Evolutionary conservation across 148 eudicot genomes (phyloP), one percentile per base, ranked within the genome.

Genomic region (Arbutus unedo): DNA sequence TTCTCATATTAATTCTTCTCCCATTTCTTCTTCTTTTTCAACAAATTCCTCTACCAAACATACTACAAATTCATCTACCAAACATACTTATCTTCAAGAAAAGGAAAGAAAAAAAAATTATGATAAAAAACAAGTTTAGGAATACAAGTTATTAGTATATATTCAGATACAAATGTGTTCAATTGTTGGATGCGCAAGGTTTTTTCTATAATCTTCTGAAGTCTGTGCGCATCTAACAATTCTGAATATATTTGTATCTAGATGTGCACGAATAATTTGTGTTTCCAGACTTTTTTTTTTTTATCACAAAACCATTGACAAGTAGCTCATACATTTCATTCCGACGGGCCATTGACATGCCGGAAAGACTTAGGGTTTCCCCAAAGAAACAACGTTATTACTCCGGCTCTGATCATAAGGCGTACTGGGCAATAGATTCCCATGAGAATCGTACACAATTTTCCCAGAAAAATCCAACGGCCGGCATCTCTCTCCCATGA

Each of bases 391-490:
- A 38, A 16, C 47, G 4, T 70, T 15, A 16, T 3, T 6, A 16
- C 53, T 67, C 68, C 0, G 70, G n/a, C 38, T 4, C 14, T 16
- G 53, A 19, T n/a, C 9, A 4, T 44, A 47, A 5, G 56, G 55
- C 6, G 78, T 72, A 72, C 76, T 88, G 41, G 87, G 88, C 74
- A 92, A 21, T 66, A 89, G 90, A 87, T 93, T 93, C 0, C 97
- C 97, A 14, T 91, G 80, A 25, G 80, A 84, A 84, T 93, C 96
- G 55, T 94, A 94, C 88, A 89, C 86, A 84, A 94, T 92, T 47
- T 84, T 89, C n/a, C 96, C 96, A 19, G 98, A 94, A 79, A 90
- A 92, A 55, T 94, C 89, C 45, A 94, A 41, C 1, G 98, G 96
- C 3, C 90, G 87, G 84, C 98, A 94, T 82, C 82, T 87, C 47